Evolutionary conservation across 2,329 filamentous ascomycete genomes (phyloP), one percentile per base, ranked within the genome.

Genomic region (Fusarium pininemorale): DNA sequence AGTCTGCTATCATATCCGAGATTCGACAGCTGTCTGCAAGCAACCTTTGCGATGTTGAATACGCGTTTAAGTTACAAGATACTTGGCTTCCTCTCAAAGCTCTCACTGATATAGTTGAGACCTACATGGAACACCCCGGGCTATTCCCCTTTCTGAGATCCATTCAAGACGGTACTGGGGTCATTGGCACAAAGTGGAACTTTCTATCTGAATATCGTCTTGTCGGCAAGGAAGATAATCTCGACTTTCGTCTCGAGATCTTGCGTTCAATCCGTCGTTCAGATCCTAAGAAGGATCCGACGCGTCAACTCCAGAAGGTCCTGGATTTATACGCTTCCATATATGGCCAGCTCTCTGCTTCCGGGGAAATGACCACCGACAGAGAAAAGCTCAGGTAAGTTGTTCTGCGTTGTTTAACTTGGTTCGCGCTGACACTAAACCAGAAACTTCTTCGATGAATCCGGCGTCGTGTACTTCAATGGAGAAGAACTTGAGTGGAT

Each of bases 381-480:
- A 48, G 14, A 48, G 20, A 48, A 0, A 48, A n/a, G 26, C 45
- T 30, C 20, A 48, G 26, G 45, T 48, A 30, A 22, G 10, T 3
- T 6, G 7, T 16, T 48, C 4, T 12, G 16, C 4, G 1, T 3
- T 30, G 2, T 12, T 16, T 1, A 1, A 30, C 7, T 16, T 12
- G 12, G 20, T n/a, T 48, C 4, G 6, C 5, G 10, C 45, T 48
- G 1, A 48, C 26, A 30, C 2, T 4, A 2, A 8, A 6, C 26
- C 9, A 48, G 45, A 16, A 12, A 22, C 12, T 30, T 48, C 26
- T 48, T 48, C 14, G 4, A 16, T 4, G 20, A 48, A 9, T 30
- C 20, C 2, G 45, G 45, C 0, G 3, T 48, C 10, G 20, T 3
- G 14, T 48, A n/a, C 3, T n/a, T 30, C 0, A 16, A 9, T 8